Evolutionary conservation across 2,329 filamentous ascomycete genomes (phyloP), one percentile per base, ranked within the genome.

Genomic region (Pyrenophora seminiperda): DNA sequence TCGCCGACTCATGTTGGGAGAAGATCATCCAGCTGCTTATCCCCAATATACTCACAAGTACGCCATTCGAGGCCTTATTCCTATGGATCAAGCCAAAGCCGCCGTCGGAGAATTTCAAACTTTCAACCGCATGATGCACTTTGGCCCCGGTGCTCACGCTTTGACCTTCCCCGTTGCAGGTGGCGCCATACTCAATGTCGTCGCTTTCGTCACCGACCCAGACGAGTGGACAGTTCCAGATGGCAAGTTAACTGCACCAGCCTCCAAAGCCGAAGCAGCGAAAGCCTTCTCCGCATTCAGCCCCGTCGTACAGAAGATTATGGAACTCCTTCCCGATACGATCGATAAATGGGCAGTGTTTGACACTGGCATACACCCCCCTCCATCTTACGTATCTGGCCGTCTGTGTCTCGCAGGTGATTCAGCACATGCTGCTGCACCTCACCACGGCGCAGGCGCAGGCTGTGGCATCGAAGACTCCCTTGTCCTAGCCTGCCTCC

Each of bases 21-120:
- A 41, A 5, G 37, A 38, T 18, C 18, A 53, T 24, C 48, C 48
- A 1, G 36, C 56, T 1, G 47, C 44, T 9, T 31, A 40, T 5
- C 59, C 59, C 2, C 50, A 41, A 2, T 66, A 62, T 22, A 54
- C 51, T 7, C 47, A 59, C 17, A 54, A 56, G n/a, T 56, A 58
- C 27, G 43, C 47, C 29, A 62, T 61, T n/a, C 49, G 64, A 2
- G 54, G 52, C 7, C 46, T 67, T 2, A 41, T 67, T 13, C 54
- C 59, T 1, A 64, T 78, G 40, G 68, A 67, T 13, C 66, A 60
- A 36, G 75, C 75, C 2, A 56, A 63, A 24, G 60, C 58, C 20
- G 63, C 73, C 14, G 65, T 76, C 43, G 65, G 62, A 14, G 31
- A 46, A 14, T 41, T 56, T 5, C 57, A 58, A n/a, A 56, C 61